Conservation (phyloP, 2,329 filamentous ascomycete genomes). For the Didymella sp. region DNA sequence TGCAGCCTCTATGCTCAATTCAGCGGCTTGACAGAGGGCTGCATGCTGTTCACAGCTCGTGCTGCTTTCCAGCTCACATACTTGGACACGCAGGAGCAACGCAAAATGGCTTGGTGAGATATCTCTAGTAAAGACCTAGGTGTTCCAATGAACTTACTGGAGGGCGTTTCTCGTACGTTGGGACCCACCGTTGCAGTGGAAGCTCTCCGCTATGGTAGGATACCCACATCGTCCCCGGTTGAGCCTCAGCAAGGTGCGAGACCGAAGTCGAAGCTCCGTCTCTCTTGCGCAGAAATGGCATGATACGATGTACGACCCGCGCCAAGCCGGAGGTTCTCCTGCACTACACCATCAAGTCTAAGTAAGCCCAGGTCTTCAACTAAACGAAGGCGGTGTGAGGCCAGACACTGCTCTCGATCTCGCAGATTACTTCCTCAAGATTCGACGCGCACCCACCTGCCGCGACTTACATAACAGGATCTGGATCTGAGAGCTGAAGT, state of each 20-base stretch:
- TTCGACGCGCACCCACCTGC: not conserved
- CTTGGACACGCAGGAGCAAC: not conserved
- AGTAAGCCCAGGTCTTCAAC: not conserved
- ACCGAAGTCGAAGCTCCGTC: not conserved
- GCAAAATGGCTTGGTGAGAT: not conserved
- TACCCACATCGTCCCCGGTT: not conserved
- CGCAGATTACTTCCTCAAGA: not conserved
- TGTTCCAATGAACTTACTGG: too few species aligned
- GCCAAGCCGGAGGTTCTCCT: not conserved
- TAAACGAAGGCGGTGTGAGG: conserved; percentile 3
- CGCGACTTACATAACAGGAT: too few species aligned
- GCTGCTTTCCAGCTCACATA: not conserved
- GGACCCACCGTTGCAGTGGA: too few species aligned
- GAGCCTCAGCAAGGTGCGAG: not conserved
- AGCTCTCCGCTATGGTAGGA: not conserved
- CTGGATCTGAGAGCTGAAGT: too few species aligned
- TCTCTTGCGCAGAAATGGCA: not conserved
- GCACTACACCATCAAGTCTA: not conserved
- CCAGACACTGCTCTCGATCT: not conserved
- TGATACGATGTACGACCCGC: not conserved
- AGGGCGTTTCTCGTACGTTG: not conserved
- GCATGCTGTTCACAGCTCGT: not conserved
- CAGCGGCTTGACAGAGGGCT: not conserved
- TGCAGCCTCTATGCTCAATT: not conserved
- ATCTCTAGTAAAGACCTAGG: not conserved